Evolutionary conservation across 202 grass and related monocot species (phyloP).

Genomic region (Setaria italica): DNA sequence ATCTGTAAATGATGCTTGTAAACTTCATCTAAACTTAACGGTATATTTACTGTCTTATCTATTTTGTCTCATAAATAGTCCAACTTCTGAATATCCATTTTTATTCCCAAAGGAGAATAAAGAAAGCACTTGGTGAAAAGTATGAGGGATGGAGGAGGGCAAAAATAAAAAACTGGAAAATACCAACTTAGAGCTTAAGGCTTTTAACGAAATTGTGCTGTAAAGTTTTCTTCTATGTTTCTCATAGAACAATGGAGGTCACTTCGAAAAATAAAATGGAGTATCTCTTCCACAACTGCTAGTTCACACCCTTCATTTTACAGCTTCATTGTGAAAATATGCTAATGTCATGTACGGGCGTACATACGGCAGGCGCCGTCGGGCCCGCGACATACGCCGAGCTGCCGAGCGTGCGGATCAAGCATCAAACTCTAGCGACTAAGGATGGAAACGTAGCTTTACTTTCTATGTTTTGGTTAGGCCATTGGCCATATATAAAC

Average conservation of each 20-base stretch:
- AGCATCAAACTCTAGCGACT: too few relatives aligned
- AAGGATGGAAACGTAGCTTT: too few relatives aligned
- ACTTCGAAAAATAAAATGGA: neutral
- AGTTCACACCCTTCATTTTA: neutral
- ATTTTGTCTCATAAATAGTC: slow-evolving; percentile 16
- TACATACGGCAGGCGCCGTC: too few relatives aligned
- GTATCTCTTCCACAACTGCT: slow-evolving; percentile 10
- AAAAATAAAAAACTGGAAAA: neutral
- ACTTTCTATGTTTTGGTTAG: too few relatives aligned
- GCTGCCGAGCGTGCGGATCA: too few relatives aligned
- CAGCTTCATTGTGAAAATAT: neutral
- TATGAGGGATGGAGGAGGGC: neutral
- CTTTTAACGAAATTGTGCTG: neutral
- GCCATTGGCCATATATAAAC: too few relatives aligned
- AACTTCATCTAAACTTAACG: neutral
- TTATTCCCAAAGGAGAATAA: neutral
- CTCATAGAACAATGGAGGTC: neutral
- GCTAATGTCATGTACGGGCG: too few relatives aligned
- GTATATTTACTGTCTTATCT: neutral
- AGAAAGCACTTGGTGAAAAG: neutral
- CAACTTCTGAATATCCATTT: neutral
- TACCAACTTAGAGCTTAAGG: neutral
- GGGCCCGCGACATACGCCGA: too few relatives aligned
- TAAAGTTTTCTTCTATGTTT: neutral
- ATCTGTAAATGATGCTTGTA: neutral